Evolutionary conservation across 345 rosid species (phyloP), one percentile per base, ranked within the genome.

Genomic region (Corchorus olitorius): DNA sequence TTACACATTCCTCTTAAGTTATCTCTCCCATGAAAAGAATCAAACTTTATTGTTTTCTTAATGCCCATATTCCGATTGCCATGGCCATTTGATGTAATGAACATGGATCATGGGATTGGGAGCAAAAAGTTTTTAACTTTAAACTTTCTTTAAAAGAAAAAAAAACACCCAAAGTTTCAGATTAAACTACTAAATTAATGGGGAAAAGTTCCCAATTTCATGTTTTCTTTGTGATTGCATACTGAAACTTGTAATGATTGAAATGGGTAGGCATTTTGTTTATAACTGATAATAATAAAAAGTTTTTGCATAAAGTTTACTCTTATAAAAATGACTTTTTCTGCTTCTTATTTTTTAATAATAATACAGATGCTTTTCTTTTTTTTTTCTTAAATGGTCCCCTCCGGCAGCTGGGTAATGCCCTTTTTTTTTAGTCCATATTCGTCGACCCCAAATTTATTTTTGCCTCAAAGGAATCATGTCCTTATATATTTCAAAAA

Each of bases 381-480:
- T 43, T 2, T 19, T 37, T 43, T 19, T 43, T 37, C 54, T 73
- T 50, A 60, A 60, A 60, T 59, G 76, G 76, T 73, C 68, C 76
- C 76, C 63, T 33, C 20, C 63, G 20, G 20, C 5, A 8, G 27
- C 63, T 59, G 33, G 27, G 27, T 27, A 27, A 27, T 27, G 27
- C 27, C 27, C 27, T 27, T 27, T 27, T 27, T 27, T 27, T 27
- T 27, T 0, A 27, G 43, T 39, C 43, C 43, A 39, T 39, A 39
- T 39, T n/a, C 63, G 27, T n/a, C 27, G 27, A 27, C 27, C 27
- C 9, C 63, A 10, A 59, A 59, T n/a, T 59, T 33, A 59, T 59
- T 17, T 59, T 59, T 39, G 63, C 66, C 13, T 45, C 45, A 73
- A 27, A 78, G 77, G 75, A 70, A 79, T 79, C 73, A 79, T 73